A percentile compares a stretch with the other conserved stretches of the same genome.
Conservation (phyloP, 2,329 filamentous ascomycete species). For the Nemania diffusa region DNA sequence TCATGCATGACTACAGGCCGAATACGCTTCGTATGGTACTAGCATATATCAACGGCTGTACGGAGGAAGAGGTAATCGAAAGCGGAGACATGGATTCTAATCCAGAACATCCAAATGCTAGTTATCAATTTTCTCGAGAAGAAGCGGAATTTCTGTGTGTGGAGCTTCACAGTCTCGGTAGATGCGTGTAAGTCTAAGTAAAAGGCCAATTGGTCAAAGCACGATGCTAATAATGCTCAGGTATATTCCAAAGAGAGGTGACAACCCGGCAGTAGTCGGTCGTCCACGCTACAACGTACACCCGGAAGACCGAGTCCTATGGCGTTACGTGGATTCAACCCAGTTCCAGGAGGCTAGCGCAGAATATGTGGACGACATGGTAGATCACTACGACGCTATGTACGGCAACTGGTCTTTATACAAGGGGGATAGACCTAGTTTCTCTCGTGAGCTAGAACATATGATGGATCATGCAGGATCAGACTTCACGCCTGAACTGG, state of each 20-base stretch:
- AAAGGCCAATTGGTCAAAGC: background rate
- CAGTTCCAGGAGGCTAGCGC: conserved; percentile 8
- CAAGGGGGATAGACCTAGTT: conserved; percentile 20
- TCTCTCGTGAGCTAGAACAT: conserved; percentile 33
- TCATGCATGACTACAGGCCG: conserved; percentile 20
- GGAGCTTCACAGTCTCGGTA: conserved; percentile 36
- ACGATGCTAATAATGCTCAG: conserved; percentile 38
- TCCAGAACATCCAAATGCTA: conserved; percentile 42
- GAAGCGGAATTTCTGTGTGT: conserved; percentile 40
- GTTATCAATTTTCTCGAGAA: conserved; percentile 46
- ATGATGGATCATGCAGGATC: conserved; percentile 36
- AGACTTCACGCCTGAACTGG: conserved; percentile 27
- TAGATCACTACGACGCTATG: conserved; percentile 28
- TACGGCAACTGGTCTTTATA: conserved; percentile 33
- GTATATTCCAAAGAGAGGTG: conserved; percentile 13
- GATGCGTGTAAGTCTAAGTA: conserved; percentile 44
- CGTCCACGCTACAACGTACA: conserved; percentile 41
- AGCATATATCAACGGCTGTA: conserved; percentile 45
- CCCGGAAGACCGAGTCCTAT: conserved; percentile 47
- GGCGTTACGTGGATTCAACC: conserved; percentile 40
- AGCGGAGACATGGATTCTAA: conserved; percentile 23
- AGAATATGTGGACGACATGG: conserved; percentile 26
- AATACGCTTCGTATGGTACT: conserved; percentile 35
- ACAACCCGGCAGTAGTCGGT: conserved; percentile 28
- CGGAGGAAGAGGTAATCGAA: conserved; percentile 23